Conservation (phyloP, 176 grass and related monocot genomes). For the Phoenix dactylifera region DNA sequence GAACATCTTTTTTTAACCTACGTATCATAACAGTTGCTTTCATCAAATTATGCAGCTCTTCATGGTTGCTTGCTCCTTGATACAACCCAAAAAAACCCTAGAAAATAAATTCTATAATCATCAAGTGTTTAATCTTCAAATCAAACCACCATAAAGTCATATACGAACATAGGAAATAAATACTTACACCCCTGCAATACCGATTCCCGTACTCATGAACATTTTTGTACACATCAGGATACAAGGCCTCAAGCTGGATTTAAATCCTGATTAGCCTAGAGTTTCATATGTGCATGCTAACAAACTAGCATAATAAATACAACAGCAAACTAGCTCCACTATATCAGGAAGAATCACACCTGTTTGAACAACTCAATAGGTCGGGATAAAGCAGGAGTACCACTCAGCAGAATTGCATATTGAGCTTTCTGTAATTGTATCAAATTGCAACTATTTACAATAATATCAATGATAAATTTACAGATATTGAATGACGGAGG, state of each 20-base stretch:
- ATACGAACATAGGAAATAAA: not conserved
- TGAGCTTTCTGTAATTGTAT: constrained; percentile 74
- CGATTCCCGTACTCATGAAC: constrained; percentile 75
- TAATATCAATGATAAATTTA: not conserved
- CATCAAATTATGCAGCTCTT: constrained; percentile 94
- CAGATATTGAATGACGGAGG: no score
- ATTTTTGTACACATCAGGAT: constrained; percentile 80
- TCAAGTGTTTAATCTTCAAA: not conserved
- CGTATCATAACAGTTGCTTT: constrained; percentile 97
- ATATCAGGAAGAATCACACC: constrained; percentile 25
- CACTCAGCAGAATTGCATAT: constrained; percentile 81
- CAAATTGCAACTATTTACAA: not conserved
- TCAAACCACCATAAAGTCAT: not conserved
- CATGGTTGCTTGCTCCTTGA: constrained; percentile 98
- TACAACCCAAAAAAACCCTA: constrained; percentile 62
- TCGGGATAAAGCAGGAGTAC: constrained; percentile 86
- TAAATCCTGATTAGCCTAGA: constrained; percentile 6
- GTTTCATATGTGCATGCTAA: not conserved
- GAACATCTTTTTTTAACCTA: constrained; percentile 88
- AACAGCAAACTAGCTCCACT: not conserved
- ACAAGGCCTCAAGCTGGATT: constrained; percentile 63
- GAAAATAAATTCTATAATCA: constrained; percentile 14
- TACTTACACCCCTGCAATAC: constrained; percentile 98
- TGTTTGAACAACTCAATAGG: constrained; percentile 91
- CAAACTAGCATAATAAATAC: not conserved